Evolutionary conservation across 805 yeast genomes (phyloP).

Genomic region (Saccharomycopsis malanga): DNA sequence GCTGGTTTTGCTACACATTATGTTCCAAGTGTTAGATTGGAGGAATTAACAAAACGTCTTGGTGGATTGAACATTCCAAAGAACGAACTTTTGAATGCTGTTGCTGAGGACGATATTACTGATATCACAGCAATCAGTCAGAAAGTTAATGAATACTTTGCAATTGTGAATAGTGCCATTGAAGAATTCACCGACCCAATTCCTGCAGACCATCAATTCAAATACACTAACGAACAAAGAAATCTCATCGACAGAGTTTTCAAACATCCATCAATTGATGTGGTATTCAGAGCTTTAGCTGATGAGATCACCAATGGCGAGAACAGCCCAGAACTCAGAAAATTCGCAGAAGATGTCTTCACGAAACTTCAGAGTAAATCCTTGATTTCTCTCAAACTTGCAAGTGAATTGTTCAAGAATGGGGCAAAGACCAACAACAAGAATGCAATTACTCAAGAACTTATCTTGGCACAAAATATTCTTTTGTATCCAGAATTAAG

Average conservation of each 20-base stretch:
- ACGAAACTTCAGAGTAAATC: slow-evolving; percentile 59
- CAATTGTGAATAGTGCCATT: slow-evolving; percentile 61
- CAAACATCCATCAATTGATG: slow-evolving; percentile 39
- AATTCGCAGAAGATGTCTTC: slow-evolving; percentile 55
- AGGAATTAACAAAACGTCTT: slow-evolving; percentile 57
- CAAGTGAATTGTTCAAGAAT: slow-evolving; percentile 57
- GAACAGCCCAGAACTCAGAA: background rate
- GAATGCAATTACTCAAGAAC: slow-evolving; percentile 65
- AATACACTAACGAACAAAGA: slow-evolving; percentile 34
- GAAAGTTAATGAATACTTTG: slow-evolving; percentile 36
- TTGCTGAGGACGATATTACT: slow-evolving; percentile 17
- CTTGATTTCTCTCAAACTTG: slow-evolving; percentile 69
- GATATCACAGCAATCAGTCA: slow-evolving; percentile 21
- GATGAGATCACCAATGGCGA: slow-evolving; percentile 1
- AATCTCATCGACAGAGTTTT: slow-evolving; percentile 64
- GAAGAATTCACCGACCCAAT: slow-evolving; percentile 69
- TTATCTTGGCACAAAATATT: slow-evolving; percentile 70
- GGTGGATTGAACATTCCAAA: slow-evolving; percentile 42
- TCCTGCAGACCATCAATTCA: slow-evolving; percentile 42
- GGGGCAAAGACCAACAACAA: slow-evolving; percentile 53
- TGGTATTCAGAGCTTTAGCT: slow-evolving; percentile 40
- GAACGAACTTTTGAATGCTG: slow-evolving; percentile 24
- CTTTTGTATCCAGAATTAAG: slow-evolving; percentile 43
- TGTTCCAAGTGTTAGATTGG: slow-evolving; percentile 59
- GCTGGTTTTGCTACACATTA: slow-evolving; percentile 90